Evolutionary conservation across 202 grass and related monocot genomes (phyloP), one percentile per base, ranked within the genome.

Genomic region (Zoysia matrella): DNA sequence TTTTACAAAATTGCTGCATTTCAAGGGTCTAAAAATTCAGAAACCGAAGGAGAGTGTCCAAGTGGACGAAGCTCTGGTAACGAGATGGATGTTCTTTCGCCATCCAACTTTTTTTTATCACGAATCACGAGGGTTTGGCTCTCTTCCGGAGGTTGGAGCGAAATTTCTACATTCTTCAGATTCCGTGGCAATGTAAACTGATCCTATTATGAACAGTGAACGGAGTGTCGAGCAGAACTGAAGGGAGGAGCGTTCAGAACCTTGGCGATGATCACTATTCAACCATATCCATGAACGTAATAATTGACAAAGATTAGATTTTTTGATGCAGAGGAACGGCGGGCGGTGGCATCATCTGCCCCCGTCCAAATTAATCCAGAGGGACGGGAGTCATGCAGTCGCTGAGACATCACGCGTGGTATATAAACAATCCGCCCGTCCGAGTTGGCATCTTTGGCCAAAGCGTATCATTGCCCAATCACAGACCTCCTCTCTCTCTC

Each of bases 381-480:
- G 6, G 53, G 64, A 56, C 43, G 63, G 11, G 42, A 79, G 9
- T 74, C 14, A 67, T n/a, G 39, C 75, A 69, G 30, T 36, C 75
- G 55, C 61, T 36, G 30, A 61, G 73, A 6, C 69, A 72, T 60
- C 79, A 57, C 69, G 67, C 80, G 11, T 2, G 69, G 86, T 75
- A 88, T 88, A 80, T 80, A 80, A 88, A 51, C 75, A 75, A 84
- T 36, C 74, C 67, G 50, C 70, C 39, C 71, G 47, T 76, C 66
- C 84, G 49, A 83, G 64, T 86, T 90, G 75, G 70, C 82, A 68
- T 85, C 69, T 60, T 66, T 67, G 51, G 80, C 68, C 45, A 69
- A 61, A 42, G 42, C 50, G 15, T 72, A 84, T 80, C 84, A 84
- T 84, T 83, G 40, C 63, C 75, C 80, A 87, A 83, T 90, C 88